These are phyloP conservation scores for Sporothrix brunneoviolacea DNA, from an alignment of 2,329 filamentous ascomycete species.

Conservation along the genomic window DNA sequence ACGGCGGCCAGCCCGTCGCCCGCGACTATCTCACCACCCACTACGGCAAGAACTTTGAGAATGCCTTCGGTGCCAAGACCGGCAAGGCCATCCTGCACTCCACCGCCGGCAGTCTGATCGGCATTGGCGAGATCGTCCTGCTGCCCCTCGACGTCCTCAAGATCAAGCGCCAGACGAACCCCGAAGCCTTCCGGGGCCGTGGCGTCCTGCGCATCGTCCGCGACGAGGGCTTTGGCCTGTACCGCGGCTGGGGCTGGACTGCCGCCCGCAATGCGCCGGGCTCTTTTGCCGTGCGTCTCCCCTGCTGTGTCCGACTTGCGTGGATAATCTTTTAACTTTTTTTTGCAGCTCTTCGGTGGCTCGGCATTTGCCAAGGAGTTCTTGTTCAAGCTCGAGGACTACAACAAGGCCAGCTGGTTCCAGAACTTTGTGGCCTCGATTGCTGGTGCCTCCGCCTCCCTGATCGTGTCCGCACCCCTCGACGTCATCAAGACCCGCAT, in stretches of 20 bases:
- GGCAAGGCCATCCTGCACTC: slow-evolving; percentile 98
- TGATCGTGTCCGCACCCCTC: slow-evolving; percentile 89
- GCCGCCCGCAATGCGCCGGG: slow-evolving; percentile 94
- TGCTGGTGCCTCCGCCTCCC: slow-evolving; percentile 87
- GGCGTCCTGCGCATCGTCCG: slow-evolving; percentile 82
- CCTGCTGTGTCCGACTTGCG: too few species aligned
- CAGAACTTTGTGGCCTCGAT: slow-evolving; percentile 98
- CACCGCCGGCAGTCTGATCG: slow-evolving; percentile 89
- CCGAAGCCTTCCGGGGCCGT: slow-evolving; percentile 91
- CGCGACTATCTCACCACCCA: slow-evolving; percentile 79
- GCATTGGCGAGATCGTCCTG: slow-evolving; percentile 93
- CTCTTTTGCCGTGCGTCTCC: slow-evolving; percentile 75
- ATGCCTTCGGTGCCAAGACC: slow-evolving; percentile 88
- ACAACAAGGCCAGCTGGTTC: slow-evolving; percentile 89
- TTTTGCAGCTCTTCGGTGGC: slow-evolving; percentile 77
- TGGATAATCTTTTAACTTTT: too few species aligned
- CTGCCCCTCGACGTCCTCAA: slow-evolving; percentile 95
- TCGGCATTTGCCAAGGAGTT: slow-evolving; percentile 98
- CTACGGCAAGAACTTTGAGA: slow-evolving; percentile 78
- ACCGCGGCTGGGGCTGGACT: slow-evolving; percentile 96
- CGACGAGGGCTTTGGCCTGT: slow-evolving; percentile 92
- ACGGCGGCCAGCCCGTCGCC: slow-evolving; percentile 91
- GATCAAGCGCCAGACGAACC: slow-evolving; percentile 99
- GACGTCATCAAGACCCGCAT: slow-evolving; percentile 98
- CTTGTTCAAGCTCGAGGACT: slow-evolving; percentile 80